phyloP scores from a whole-genome alignment of 306 rosid genomes.

The Cyclanthera cordifolia region DNA sequence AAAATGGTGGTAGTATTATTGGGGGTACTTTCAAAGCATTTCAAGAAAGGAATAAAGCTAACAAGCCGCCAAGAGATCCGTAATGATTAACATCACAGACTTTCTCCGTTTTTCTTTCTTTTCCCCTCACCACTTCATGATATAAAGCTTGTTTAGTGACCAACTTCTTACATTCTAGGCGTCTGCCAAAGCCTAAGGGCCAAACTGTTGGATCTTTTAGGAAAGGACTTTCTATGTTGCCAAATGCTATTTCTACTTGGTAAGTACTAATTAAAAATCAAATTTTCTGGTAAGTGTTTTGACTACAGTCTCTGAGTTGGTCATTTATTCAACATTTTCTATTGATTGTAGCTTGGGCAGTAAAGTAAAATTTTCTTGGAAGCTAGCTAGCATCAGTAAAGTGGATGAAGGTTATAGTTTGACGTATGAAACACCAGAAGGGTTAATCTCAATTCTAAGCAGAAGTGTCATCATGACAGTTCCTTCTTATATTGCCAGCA shows the following conservation, averaged over 20 bases:
- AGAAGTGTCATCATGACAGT: constrained; percentile 77
- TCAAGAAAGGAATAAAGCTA: constrained; percentile 54
- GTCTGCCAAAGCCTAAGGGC: constrained; percentile 87
- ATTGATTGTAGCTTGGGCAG: constrained; percentile 56
- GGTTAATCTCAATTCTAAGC: constrained; percentile 55
- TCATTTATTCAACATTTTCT: constrained; percentile 13
- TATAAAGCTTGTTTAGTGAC: constrained; percentile 21
- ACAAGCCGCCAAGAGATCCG: constrained; percentile 76
- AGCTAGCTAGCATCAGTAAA: constrained; percentile 65
- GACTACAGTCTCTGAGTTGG: background rate
- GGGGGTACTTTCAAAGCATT: constrained; percentile 94
- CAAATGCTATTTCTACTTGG: constrained; percentile 78
- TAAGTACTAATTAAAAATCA: constrained; percentile 12
- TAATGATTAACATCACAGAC: constrained; percentile 25
- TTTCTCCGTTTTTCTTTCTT: background rate
- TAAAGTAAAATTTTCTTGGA: constrained; percentile 82
- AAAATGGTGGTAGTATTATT: constrained; percentile 84
- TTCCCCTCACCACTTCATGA: background rate
- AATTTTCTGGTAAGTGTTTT: background rate
- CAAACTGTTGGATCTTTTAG: constrained; percentile 94
- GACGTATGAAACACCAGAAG: constrained; percentile 85
- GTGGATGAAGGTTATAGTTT: constrained; percentile 51
- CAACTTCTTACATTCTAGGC: constrained; percentile 40
- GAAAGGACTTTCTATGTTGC: constrained; percentile 85
- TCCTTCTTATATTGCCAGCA: constrained; percentile 76